Base-by-base conservation (phyloP, 805 yeast genomes). In the Kluyveromyces wickerhamii region DNA sequence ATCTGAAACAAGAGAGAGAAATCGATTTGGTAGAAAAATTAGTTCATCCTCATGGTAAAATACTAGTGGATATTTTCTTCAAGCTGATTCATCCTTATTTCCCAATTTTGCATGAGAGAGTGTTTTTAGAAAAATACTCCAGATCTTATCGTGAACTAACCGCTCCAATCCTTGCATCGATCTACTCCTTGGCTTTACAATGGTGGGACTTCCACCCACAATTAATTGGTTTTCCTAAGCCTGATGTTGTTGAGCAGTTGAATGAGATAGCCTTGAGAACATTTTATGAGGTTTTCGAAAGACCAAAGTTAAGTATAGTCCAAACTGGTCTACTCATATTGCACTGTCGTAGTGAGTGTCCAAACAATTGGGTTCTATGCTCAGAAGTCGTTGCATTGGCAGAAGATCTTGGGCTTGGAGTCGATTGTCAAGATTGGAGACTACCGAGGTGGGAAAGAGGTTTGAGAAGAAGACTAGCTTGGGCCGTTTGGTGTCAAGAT, bases 401-500 rank as follows among this genome's bases (percentile, higher is more conserved):
- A 1, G 96, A 89, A 57, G 95, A 89, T 46, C 63, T 89, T 12
- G 96, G 97, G 0, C 63, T 89, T 8, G 95, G 95, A 0, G 66
- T 85, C n/a, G 89, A 88, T 51, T 88, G 96, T 49, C 77, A 80
- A 38, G 73, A 71, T 43, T 89, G 98, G 98, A 78, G 82, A 49
- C 61, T 89, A 22, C 97, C 97, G 0, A 79, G 80, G 47, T 92
- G 97, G 97, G 98, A 89, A 52, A 68, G 94, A 33, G 94, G 94
- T 5, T 61, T 89, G 32, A 68, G 98, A 34, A 73, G 85, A 47
- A 67, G 97, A 39, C 60, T 89, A 32, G 95, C 96, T 1, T 89
- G 98, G 97, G 96, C 96, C 0, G 92, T 87, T 1, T 89, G 76
- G 67, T 66, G 82, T 34, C 94, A 87, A 56, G 96, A 87, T 51